phyloP scores from a whole-genome alignment of 495 filamentous ascomycete species.

The Talaromyces adpressus region DNA sequence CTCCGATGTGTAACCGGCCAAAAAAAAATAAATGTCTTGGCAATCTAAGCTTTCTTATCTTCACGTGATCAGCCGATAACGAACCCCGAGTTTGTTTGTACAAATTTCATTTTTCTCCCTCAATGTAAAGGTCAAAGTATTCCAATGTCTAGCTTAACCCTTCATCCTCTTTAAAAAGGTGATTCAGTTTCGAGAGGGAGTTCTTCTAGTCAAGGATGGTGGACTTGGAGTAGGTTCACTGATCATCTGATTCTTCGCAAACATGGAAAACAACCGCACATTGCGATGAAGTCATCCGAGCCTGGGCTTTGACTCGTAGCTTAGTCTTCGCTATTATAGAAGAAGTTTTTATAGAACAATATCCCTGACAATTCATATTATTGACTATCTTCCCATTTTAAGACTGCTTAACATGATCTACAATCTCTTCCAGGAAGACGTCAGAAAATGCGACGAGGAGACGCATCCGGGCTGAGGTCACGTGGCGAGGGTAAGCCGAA shows the following conservation, averaged over 20 bases:
- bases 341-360: not conserved
- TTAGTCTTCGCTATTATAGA: not conserved
- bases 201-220: not conserved
- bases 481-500: constrained; percentile 4
- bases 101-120: not conserved
- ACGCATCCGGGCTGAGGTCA: constrained; percentile 8
- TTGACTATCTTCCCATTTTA: not conserved
- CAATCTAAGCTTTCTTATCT: constrained; percentile 1
- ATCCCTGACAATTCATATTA: not conserved
- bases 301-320: not conserved
- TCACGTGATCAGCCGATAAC: constrained; percentile 2
- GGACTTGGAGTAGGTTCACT: not conserved
- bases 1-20: not conserved
- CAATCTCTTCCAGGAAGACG: not conserved
- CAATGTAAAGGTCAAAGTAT: not conserved
- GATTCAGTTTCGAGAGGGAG: not conserved
- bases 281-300: constrained; percentile 1
- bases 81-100: not conserved
- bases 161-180: not conserved
- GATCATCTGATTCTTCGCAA: not conserved
- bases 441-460: not conserved
- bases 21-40: constrained; percentile 6
- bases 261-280: not conserved
- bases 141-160: not conserved
- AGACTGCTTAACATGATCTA: not conserved